A percentile compares a stretch with the other conserved stretches of the same genome.
phyloP scores from a whole-genome alignment of 768 basidiomycete species.

The Boletus subcaerulescens region DNA sequence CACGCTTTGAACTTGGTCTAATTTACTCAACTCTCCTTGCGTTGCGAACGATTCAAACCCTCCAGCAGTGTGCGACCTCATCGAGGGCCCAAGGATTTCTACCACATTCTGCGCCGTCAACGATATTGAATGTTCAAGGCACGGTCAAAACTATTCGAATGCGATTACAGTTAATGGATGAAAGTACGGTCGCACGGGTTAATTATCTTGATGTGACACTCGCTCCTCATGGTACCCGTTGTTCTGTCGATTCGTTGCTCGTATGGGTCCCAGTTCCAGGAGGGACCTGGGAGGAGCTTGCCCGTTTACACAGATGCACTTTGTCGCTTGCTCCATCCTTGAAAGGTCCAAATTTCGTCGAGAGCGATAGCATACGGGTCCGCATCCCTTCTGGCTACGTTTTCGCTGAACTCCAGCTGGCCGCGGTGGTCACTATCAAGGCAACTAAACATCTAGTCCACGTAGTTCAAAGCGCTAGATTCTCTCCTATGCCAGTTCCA shows the following conservation, averaged over 20 bases:
- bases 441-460: slow-evolving; percentile 64
- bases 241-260: slow-evolving; percentile 42
- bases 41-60: slow-evolving; percentile 44
- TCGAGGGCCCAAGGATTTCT: slow-evolving; percentile 17
- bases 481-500: slow-evolving; percentile 57
- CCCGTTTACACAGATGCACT: slow-evolving; percentile 54
- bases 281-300: slow-evolving; percentile 73
- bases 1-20: slow-evolving; percentile 58
- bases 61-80: slow-evolving; percentile 29
- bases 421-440: slow-evolving; percentile 67
- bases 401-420: slow-evolving; percentile 72
- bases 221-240: slow-evolving; percentile 21
- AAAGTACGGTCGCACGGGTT: slow-evolving; percentile 42
- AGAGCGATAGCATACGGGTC: slow-evolving; percentile 65
- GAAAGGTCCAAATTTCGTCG: slow-evolving; percentile 44
- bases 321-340: slow-evolving; percentile 33
- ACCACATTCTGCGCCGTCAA: slow-evolving; percentile 14
- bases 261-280: slow-evolving; percentile 55
- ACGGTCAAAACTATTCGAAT: slow-evolving; percentile 48
- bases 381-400: slow-evolving; percentile 79
- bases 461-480: slow-evolving; percentile 52
- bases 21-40: slow-evolving; percentile 71
- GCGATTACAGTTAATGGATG: slow-evolving; percentile 44
- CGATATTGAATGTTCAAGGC: slow-evolving; percentile 28
- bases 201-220: slow-evolving; percentile 22